Percentiles rank a stretch among this genome's conserved stretches.
Evolutionary conservation across 208 protist genomes (phyloP).

Genomic region (Leptomonas seymouri): DNA sequence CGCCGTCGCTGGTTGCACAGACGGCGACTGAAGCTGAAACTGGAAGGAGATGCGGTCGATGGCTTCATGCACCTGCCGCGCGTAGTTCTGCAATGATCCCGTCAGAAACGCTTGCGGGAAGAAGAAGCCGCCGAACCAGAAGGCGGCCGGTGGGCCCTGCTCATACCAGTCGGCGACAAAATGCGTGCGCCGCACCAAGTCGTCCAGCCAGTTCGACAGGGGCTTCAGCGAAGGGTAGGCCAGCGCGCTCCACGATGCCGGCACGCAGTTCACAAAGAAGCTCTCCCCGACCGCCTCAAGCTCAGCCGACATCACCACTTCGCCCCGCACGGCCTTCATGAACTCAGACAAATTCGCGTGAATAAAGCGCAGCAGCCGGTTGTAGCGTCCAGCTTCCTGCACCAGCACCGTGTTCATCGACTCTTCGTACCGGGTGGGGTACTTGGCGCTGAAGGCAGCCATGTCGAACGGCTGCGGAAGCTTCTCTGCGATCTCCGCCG

Average conservation of each 20-base stretch:
- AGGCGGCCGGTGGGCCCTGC: constrained; percentile 77
- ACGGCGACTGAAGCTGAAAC: constrained; percentile 60
- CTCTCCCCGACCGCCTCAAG: constrained; percentile 95
- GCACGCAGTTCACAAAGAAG: constrained; percentile 97
- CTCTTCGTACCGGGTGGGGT: constrained; percentile 93
- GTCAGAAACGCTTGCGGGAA: constrained; percentile 98
- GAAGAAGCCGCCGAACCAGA: constrained; percentile 98
- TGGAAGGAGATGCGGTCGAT: constrained; percentile 97
- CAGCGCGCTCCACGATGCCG: constrained; percentile 79
- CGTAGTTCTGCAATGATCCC: constrained; percentile 97
- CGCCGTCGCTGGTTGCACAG: constrained; percentile 27
- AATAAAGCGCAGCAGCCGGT: constrained; percentile 93
- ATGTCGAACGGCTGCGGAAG: constrained; percentile 89
- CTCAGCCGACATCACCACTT: constrained; percentile 97
- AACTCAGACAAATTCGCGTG: constrained; percentile 92
- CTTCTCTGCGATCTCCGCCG: constrained; percentile 84
- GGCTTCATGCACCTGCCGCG: constrained; percentile 91
- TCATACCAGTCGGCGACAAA: constrained; percentile 94
- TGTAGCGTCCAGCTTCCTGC: constrained; percentile 95
- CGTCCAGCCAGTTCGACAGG: constrained; percentile 96
- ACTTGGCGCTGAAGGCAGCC: constrained; percentile 79
- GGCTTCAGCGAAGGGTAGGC: constrained; percentile 97
- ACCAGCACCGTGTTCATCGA: constrained; percentile 96
- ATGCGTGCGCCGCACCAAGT: constrained; percentile 89
- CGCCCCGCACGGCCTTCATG: constrained; percentile 91